Evolutionary conservation across 176 grass and related monocot species (phyloP).

Genomic region (Metroxylon sagu): DNA sequence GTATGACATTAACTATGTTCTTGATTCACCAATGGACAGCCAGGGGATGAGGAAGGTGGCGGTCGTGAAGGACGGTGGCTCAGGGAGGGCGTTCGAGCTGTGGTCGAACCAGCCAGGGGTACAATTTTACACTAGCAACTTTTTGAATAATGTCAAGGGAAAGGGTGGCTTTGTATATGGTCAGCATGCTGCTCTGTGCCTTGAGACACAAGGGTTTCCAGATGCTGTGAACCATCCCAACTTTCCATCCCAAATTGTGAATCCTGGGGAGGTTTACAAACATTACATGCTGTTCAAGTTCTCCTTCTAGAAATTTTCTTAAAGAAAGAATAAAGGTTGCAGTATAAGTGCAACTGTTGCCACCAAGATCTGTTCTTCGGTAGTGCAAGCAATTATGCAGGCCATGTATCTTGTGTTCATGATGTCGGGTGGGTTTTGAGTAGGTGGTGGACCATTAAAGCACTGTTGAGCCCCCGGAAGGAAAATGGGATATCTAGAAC

Average conservation of each 20-base stretch:
- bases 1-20: slow-evolving; percentile 64
- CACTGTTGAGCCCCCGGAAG: too few relatives aligned
- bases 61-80: slow-evolving; percentile 26
- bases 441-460: too few relatives aligned
- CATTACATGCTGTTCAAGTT: slow-evolving; percentile 7
- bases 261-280: slow-evolving; percentile 1
- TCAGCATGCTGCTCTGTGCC: neutral
- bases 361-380: too few relatives aligned
- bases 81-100: slow-evolving; percentile 47
- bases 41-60: slow-evolving; percentile 43
- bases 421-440: too few relatives aligned
- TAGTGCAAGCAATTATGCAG: too few relatives aligned
- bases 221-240: slow-evolving; percentile 9
- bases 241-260: slow-evolving; percentile 4
- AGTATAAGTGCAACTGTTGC: too few relatives aligned
- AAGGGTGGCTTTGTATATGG: neutral
- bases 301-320: neutral
- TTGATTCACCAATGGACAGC: slow-evolving; percentile 13
- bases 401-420: too few relatives aligned
- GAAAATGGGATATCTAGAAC: too few relatives aligned
- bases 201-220: slow-evolving; percentile 10
- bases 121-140: slow-evolving; percentile 1
- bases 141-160: neutral
- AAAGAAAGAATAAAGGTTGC: too few relatives aligned
- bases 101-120: slow-evolving; percentile 41